Evolutionary conservation across 495 filamentous ascomycete species (phyloP), one percentile per base, ranked within the genome.

Genomic region (Penicillium coprophilum): DNA sequence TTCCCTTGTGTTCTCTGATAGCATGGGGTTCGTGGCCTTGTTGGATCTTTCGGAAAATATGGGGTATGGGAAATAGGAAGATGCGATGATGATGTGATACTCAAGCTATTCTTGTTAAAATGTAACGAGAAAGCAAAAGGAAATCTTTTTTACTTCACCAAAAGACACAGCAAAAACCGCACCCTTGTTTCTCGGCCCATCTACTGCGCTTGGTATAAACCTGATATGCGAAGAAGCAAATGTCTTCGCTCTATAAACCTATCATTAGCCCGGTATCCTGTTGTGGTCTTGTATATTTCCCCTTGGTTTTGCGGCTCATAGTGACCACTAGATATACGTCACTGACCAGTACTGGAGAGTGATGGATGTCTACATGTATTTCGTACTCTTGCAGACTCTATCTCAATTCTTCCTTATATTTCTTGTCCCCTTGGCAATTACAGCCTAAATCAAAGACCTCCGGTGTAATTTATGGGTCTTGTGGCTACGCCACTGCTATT

Each of bases 11-110:
- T 48, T 59, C 44, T 55, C 56, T 50, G 45, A 61, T 63, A 46
- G 49, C 45, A 46, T 52, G 59, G 63, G 58, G 53, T 44, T 63
- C 60, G 54, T 50, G 50, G 48, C 55, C 55, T 67, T 58, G 44
- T 58, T 56, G 60, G 60, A 63, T 57, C 53, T 55, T 34, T 47
- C 41, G 51, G 61, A 55, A 56, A 59, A 66, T 61, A 48, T 59
- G 64, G 61, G 59, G 19, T 34, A 23, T 36, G 39, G 43, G 41
- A 55, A 58, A 60, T 64, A 63, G 66, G 66, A 60, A 66, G 63
- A 64, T 68, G 62, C 60, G 57, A 68, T 65, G 65, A 68, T 68
- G 66, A 68, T 64, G 66, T 68, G 66, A 68, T 68, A 68, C 66
- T 68, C 66, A 63, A 64, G 60, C 60, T 64, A 61, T 61, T 67